Percentiles rank a stretch among this genome's conserved stretches.
Evolutionary conservation across 192 early-diverging fungal species (phyloP).

Genomic region (Podila minutissima): DNA sequence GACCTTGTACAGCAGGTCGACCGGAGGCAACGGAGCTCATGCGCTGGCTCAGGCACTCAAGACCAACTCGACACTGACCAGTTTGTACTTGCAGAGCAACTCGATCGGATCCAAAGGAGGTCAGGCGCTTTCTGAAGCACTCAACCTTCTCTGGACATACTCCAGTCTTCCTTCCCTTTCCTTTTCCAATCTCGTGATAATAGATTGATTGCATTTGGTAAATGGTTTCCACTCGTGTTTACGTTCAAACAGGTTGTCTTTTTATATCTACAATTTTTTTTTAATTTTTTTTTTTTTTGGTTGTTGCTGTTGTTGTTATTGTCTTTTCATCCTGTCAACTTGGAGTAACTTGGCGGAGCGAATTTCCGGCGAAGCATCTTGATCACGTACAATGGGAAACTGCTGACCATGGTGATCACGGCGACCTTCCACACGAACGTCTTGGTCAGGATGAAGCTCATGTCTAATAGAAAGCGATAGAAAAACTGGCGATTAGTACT

Average conservation of each 20-base stretch:
- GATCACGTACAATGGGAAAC: constrained; percentile 87
- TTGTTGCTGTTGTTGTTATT: neutral
- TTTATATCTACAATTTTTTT: neutral
- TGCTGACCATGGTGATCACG: constrained; percentile 88
- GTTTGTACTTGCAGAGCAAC: no score
- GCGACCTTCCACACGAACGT: constrained; percentile 92
- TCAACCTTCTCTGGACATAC: no score
- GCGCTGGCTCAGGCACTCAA: no score
- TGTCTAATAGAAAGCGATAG: constrained; percentile 57
- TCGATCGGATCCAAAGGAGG: no score
- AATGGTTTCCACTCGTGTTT: neutral
- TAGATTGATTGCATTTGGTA: no score
- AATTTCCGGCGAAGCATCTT: constrained; percentile 81
- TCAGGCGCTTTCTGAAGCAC: no score
- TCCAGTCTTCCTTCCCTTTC: no score
- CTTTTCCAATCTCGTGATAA: no score
- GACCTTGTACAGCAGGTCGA: no score
- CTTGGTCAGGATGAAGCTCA: constrained; percentile 84
- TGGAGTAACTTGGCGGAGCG: constrained; percentile 91
- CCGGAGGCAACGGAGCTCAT: no score
- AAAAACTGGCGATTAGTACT: constrained; percentile 2
- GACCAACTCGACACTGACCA: no score
- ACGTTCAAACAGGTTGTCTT: neutral
- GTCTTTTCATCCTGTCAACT: constrained; percentile 62
- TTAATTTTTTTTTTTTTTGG: no score